Evolutionary conservation across 2,329 filamentous ascomycete genomes (phyloP).

Genomic region (Albophoma yamanashiensis): DNA sequence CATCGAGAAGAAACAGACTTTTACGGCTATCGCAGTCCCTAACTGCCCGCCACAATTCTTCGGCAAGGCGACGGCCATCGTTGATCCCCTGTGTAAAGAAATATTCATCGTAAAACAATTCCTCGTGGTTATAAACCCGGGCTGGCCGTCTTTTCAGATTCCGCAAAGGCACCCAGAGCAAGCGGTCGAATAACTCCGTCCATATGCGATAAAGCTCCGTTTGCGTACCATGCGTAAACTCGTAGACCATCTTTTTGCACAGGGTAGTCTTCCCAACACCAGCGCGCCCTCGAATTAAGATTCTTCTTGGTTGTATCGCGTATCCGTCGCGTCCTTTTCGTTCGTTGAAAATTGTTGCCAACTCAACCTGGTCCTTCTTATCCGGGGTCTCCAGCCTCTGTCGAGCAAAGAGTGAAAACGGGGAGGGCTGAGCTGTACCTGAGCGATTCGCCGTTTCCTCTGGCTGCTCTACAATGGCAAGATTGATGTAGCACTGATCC

Average conservation of each 20-base stretch:
- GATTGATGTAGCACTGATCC: slow-evolving; percentile 28
- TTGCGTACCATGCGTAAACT: slow-evolving; percentile 12
- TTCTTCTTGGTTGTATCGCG: slow-evolving; percentile 13
- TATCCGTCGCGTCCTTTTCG: slow-evolving; percentile 8
- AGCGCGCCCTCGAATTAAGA: slow-evolving; percentile 24
- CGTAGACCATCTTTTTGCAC: slow-evolving; percentile 29
- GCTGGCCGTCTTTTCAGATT: slow-evolving; percentile 13
- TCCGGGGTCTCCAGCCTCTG: slow-evolving; percentile 14
- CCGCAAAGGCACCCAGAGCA: slow-evolving; percentile 28
- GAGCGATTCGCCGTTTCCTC: background rate
- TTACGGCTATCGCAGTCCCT: background rate
- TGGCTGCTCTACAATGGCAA: slow-evolving; percentile 19
- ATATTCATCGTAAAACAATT: slow-evolving; percentile 17
- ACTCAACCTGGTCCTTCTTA: slow-evolving; percentile 10
- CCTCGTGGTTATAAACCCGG: slow-evolving; percentile 10
- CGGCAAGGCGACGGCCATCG: too few relatives aligned
- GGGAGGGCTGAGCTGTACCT: slow-evolving; percentile 4
- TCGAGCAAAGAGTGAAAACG: slow-evolving; percentile 16
- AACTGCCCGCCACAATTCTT: too few relatives aligned
- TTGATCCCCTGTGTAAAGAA: slow-evolving; percentile 7
- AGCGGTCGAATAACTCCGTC: slow-evolving; percentile 18
- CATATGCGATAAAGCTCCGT: slow-evolving; percentile 1
- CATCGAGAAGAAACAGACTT: slow-evolving; percentile 31
- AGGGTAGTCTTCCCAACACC: slow-evolving; percentile 29
- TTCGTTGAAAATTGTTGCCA: slow-evolving; percentile 16